Conservation (phyloP, 345 rosid species). For the Gossypium arboreum region DNA sequence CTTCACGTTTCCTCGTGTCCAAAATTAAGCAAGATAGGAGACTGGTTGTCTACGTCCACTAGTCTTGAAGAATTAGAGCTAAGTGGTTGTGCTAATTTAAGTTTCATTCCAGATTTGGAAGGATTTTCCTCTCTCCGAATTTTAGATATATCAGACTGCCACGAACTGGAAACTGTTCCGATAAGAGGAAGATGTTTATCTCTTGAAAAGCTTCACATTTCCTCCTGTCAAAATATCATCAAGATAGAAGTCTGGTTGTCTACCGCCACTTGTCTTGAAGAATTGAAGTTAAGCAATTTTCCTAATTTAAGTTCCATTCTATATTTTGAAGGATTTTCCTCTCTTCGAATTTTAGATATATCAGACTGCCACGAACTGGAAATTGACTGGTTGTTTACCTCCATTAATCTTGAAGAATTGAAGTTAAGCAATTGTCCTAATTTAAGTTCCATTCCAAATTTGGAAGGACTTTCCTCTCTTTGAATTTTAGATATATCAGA, state of each 20-base stretch:
- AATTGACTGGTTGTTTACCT: background rate
- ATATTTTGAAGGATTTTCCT: background rate
- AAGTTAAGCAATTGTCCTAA: rapidly evolving
- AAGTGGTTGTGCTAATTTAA: rapidly evolving
- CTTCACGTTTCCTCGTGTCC: background rate
- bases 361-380: background rate
- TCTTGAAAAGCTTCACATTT: background rate
- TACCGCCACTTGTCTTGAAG: background rate
- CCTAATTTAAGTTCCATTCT: background rate
- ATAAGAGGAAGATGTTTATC: background rate
- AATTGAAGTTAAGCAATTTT: rapidly evolving
- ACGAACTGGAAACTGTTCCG: background rate
- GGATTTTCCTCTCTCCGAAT: too few relatives aligned
- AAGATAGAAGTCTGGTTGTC: background rate
- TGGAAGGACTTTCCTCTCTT: too few relatives aligned
- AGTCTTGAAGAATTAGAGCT: background rate
- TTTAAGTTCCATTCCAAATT: background rate
- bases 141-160: too few relatives aligned
- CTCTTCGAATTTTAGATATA: background rate
- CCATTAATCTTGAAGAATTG: background rate
- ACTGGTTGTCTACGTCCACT: background rate
- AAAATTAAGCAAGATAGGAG: background rate
- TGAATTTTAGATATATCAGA: too few relatives aligned
- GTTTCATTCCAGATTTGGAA: too few relatives aligned
- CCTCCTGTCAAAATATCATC: background rate